phyloP scores from a whole-genome alignment of 306 rosid genomes.

The Calophaca sinica region DNA sequence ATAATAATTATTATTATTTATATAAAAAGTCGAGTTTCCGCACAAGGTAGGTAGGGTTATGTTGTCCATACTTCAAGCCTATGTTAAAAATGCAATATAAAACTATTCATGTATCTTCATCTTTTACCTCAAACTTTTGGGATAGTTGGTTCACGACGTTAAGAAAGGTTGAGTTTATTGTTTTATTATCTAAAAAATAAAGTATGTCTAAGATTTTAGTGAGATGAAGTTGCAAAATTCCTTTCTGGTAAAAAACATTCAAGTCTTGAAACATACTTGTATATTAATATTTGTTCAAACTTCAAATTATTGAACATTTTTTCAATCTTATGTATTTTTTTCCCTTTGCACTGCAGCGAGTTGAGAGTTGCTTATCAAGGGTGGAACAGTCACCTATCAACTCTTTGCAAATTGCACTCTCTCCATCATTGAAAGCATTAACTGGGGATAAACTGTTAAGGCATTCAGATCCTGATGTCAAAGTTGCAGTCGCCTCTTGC shows the following conservation, averaged over 20 bases:
- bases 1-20: too few species aligned
- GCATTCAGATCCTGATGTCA: conserved; percentile 79
- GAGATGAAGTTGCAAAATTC: background rate
- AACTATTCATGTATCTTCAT: background rate
- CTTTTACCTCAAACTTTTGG: background rate
- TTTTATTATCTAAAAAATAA: background rate
- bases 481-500: conserved; percentile 89
- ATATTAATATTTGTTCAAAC: background rate
- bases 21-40: background rate
- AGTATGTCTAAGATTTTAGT: background rate
- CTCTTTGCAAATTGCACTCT: conserved; percentile 78
- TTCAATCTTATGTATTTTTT: conserved; percentile 19
- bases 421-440: conserved; percentile 78
- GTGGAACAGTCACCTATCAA: conserved; percentile 85
- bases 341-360: conserved; percentile 57
- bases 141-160: background rate
- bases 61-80: background rate
- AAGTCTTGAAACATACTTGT: background rate
- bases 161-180: background rate
- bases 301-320: background rate
- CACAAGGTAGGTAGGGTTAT: background rate
- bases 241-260: conserved; percentile 10
- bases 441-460: conserved; percentile 62
- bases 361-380: conserved; percentile 66
- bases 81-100: background rate